Conservation (phyloP, 2,329 filamentous ascomycete species). For the Arthroderma sp. region DNA sequence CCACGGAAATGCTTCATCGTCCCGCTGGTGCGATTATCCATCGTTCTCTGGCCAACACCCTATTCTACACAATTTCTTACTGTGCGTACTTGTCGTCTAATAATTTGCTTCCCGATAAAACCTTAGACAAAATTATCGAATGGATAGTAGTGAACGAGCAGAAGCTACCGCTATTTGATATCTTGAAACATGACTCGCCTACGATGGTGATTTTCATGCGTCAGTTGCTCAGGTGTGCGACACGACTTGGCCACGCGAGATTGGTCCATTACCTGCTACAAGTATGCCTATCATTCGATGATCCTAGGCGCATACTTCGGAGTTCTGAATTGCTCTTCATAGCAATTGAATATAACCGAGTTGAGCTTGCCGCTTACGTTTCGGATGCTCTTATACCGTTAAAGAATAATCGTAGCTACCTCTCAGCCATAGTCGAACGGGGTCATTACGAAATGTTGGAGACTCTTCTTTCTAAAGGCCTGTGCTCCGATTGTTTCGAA, state of each 20-base stretch:
- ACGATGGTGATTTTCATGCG: constrained; percentile 2
- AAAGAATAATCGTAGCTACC: neutral
- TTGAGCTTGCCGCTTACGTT: constrained; percentile 1
- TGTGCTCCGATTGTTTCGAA: neutral
- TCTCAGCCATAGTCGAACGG: neutral
- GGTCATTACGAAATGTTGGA: constrained; percentile 1
- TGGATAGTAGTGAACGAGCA: constrained; percentile 2
- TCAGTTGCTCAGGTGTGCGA: neutral
- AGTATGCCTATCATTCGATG: constrained; percentile 1
- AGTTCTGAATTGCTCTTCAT: neutral
- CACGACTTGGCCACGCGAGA: neutral
- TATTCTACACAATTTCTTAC: constrained; percentile 6
- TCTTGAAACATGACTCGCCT: neutral
- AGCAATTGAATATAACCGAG: neutral
- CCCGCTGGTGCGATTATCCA: constrained; percentile 2
- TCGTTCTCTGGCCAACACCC: neutral
- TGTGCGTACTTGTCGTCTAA: constrained; percentile 6
- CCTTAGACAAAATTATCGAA: constrained; percentile 2
- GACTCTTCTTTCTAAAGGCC: constrained; percentile 1
- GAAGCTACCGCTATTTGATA: constrained; percentile 1
- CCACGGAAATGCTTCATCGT: neutral
- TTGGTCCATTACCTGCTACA: neutral
- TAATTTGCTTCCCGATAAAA: constrained; percentile 1
- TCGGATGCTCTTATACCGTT: neutral
- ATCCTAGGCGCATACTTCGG: constrained; percentile 1